Base-by-base conservation (phyloP, 2,329 filamentous ascomycete species). In the Phialocephala subalpina region DNA sequence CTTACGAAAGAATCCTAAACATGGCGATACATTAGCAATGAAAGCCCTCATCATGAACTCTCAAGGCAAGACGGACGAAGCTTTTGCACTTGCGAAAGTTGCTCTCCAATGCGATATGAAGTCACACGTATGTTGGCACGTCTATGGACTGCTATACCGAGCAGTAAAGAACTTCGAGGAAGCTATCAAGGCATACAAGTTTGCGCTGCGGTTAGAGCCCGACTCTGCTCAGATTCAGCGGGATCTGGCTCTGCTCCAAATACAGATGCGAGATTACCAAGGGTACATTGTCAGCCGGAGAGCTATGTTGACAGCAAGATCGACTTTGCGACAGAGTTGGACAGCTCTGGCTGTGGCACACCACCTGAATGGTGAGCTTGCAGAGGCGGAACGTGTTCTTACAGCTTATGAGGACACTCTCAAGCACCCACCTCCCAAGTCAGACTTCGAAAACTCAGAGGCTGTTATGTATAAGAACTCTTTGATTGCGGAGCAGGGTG, bases 51-150 rank as follows among this genome's bases (percentile, higher is more conserved):
- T 98, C 73, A 88, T 98, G 80, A 98, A 97, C 79, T 91, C 92
- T 53, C 91, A 95, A 80, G 93, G 94, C 73, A 95, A 97, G 81
- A 90, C 91, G 35, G 93, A 97, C 65, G 96, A 99, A 81, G 97
- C 97, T 0, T 99, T 99, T 78, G 88, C 90, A 55, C 86, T 99
- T 66, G 95, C 92, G 76, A 99, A 97, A 82, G 87, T 94, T 71
- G 96, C 97, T 38, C 85, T 99, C 74, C 94, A 91, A 72, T 93
- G 94, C 75, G 94, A 98, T 79, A 98, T 99, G 94, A 97, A 97
- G 83, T 97, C 94, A 75, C 95, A 98, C 81, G 94, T 99, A 75
- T 98, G 94, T 84, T 99, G 96, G 96, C 97, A 99, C 80, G 96
- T 99, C 67, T 99, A 98, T 79, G 96, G 97, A 36, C 82, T 99